Evolutionary conservation across 1,139 yeast species (phyloP), one percentile per base, ranked within the genome.

Genomic region (Suhomyces coccinellae): DNA sequence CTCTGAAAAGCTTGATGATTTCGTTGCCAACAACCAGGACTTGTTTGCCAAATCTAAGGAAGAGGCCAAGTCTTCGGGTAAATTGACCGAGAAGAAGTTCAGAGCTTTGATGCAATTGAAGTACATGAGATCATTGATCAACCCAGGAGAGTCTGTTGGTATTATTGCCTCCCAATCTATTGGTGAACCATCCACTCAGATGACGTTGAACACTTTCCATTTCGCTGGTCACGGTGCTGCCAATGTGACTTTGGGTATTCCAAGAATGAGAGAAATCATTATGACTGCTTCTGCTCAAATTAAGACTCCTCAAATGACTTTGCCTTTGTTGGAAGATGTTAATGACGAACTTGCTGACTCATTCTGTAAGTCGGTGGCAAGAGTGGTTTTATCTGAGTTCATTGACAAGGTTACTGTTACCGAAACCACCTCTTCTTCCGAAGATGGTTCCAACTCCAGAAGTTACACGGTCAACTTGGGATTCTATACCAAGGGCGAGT

Each of bases 221-320:
- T 95, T 95, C 63, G 99, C 99, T 57, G 99, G 99, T 66, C 99
- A 95, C 73, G 99, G 99, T 82, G 99, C 99, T 48, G 99, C 99
- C 41, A 95, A 95, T 69, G 99, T 95, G 55, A 95, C 99, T 1
- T 79, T 95, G 62, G 99, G 99, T 86, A 95, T 95, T 64, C 99
- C 99, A 40, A 97, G 99, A 82, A 85, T 95, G 91, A 86, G 99
- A 81, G 99, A 95, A 80, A 95, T 95, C 64, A 91, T 95, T 64
- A 95, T 95, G 99, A 95, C 99, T 14, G 99, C 99, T 10, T 88
- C 97, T 48, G 83, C 97, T 16, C 74, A 87, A 45, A 95, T 95
- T 61, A 89, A 90, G 73, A 95, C 99, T 11, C 99, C 99, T 43
- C 98, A 93, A 71, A 95, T 95, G 99, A 84, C 95, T 3, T 75